Conservation (phyloP, 1,139 yeast genomes). For the Kluyveromyces marxianus region DNA sequence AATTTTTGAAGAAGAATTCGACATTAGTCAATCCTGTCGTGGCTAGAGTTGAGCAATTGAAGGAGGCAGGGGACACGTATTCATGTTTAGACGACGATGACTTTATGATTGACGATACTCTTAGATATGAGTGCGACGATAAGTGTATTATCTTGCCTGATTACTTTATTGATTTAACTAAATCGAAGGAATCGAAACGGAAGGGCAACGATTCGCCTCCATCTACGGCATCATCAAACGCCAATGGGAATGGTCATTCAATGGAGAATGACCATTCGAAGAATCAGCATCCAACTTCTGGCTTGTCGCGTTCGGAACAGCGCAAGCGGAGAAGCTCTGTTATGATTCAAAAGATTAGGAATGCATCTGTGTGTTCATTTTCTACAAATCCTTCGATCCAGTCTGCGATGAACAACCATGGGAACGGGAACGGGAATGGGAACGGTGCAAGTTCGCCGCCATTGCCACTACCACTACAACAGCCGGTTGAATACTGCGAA, state of each 20-base stretch:
- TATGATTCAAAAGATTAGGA: constrained; percentile 18
- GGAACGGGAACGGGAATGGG: background rate
- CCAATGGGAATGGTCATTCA: background rate
- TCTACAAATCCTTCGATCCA: constrained; percentile 15
- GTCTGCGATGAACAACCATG: constrained; percentile 7
- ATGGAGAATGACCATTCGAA: background rate
- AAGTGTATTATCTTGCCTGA: constrained; percentile 19
- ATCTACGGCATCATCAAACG: constrained; percentile 1
- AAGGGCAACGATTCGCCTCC: constrained; percentile 6
- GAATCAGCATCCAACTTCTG: background rate
- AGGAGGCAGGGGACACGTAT: constrained; percentile 9
- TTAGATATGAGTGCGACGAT: constrained; percentile 11
- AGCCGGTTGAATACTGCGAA: background rate
- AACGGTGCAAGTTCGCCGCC: too few species aligned
- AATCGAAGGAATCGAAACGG: constrained; percentile 19
- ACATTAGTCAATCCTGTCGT: constrained; percentile 17
- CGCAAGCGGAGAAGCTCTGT: constrained; percentile 20
- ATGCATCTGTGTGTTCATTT: constrained; percentile 17
- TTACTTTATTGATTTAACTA: constrained; percentile 21
- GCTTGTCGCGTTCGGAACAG: constrained; percentile 14
- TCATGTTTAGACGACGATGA: constrained; percentile 18
- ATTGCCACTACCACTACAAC: too few species aligned
- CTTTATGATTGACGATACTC: constrained; percentile 15
- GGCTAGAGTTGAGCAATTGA: constrained; percentile 12
- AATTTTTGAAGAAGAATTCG: constrained; percentile 41